Conservation (phyloP, 345 rosid genomes). For the Syzygium jambos region DNA sequence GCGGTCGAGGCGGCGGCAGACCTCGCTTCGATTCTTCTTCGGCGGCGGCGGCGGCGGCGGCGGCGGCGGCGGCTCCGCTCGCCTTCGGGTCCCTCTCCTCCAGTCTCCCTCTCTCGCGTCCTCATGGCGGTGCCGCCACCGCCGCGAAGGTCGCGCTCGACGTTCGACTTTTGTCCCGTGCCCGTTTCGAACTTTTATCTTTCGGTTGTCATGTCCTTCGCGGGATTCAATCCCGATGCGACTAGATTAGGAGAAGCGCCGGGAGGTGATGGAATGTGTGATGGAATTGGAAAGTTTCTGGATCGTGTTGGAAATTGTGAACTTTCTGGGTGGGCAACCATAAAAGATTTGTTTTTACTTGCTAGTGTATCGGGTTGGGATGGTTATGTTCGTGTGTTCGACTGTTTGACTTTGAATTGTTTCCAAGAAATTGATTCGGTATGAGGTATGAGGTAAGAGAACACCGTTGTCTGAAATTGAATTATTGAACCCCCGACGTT, state of each 20-base stretch:
- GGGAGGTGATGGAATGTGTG: not conserved
- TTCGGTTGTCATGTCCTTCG: not conserved
- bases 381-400: not conserved
- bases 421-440: not conserved
- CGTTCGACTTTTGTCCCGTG: not conserved
- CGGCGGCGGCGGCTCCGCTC: constrained; percentile 20
- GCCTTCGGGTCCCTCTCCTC: constrained; percentile 55
- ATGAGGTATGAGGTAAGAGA: not conserved
- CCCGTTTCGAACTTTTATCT: not conserved
- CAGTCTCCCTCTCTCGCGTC: constrained; percentile 67
- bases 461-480: not conserved
- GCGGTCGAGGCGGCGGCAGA: constrained; percentile 96
- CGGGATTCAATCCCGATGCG: not conserved
- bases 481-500: not conserved
- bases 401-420: not conserved
- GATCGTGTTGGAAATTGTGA: not conserved
- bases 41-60: constrained; percentile 6
- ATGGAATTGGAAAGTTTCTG: not conserved
- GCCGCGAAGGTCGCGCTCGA: not conserved
- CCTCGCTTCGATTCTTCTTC: constrained; percentile 36
- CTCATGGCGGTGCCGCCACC: constrained; percentile 35
- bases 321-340: not conserved
- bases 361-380: not conserved
- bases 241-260: not conserved
- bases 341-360: not conserved